Conservation (phyloP, 768 basidiomycete genomes). For the Asterophora lycoperdoides region DNA sequence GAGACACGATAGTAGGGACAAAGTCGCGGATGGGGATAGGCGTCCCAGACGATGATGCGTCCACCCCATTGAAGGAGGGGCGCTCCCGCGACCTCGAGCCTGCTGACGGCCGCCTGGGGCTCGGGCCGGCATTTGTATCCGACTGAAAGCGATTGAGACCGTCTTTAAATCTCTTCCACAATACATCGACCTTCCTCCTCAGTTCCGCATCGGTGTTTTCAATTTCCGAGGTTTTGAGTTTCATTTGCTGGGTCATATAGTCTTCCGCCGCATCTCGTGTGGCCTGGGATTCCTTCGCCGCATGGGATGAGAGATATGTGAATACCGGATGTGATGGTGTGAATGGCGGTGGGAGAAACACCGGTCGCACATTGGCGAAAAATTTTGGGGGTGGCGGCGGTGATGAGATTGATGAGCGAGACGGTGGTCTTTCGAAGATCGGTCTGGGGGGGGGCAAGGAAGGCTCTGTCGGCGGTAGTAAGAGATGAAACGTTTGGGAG, state of each 20-base stretch:
- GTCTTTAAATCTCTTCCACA: conserved; percentile 60
- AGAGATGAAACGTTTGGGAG: conserved; percentile 42
- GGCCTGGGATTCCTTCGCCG: conserved; percentile 48
- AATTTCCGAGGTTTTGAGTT: conserved; percentile 52
- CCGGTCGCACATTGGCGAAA: conserved; percentile 51
- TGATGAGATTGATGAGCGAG: conserved; percentile 23
- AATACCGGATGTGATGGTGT: conserved; percentile 73
- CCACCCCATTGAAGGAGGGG: conserved; percentile 16
- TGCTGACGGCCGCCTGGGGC: conserved; percentile 13
- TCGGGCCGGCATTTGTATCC: conserved; percentile 21
- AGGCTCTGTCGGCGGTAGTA: conserved; percentile 34
- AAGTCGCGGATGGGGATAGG: conserved; percentile 51
- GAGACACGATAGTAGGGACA: conserved; percentile 43
- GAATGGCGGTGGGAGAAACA: conserved; percentile 76
- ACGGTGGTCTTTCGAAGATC: conserved; percentile 21
- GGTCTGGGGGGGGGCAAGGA: conserved; percentile 24
- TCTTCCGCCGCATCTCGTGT: conserved; percentile 56
- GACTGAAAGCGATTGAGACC: conserved; percentile 41
- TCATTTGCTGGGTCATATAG: conserved; percentile 48
- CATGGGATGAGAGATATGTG: conserved; percentile 55
- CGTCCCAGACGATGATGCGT: conserved; percentile 19
- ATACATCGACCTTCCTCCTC: conserved; percentile 50
- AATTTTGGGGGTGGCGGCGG: conserved; percentile 31
- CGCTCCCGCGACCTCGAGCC: conserved; percentile 19
- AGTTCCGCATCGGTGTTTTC: conserved; percentile 51